These are phyloP conservation scores for Ilyonectria destructans DNA, from an alignment of 2,329 filamentous ascomycete species.

Conservation along the genomic window DNA sequence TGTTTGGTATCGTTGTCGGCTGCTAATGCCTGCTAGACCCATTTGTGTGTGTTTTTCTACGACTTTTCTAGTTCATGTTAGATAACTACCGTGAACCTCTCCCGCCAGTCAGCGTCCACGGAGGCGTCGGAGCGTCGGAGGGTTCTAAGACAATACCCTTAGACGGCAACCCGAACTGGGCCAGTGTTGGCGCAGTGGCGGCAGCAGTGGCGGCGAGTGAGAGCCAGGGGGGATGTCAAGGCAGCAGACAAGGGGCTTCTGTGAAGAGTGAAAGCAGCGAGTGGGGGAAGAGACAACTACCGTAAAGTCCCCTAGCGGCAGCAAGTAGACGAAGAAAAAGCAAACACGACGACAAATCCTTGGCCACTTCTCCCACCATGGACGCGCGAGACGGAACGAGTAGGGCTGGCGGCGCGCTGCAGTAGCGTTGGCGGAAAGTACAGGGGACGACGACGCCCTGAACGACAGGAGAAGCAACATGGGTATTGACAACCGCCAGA, in stretches of 20 bases:
- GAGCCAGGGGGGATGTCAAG: not conserved
- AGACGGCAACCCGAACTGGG: no score
- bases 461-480: slow-evolving; percentile 14
- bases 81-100: not conserved
- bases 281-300: slow-evolving; percentile 44
- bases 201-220: not conserved
- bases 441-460: slow-evolving; percentile 4
- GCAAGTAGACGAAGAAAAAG: slow-evolving; percentile 15
- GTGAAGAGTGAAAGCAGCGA: slow-evolving; percentile 10
- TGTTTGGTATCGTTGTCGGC: slow-evolving; percentile 13
- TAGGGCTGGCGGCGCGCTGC: slow-evolving; percentile 17
- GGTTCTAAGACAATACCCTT: no score
- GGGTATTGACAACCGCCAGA: slow-evolving; percentile 2
- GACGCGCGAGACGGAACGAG: slow-evolving; percentile 6
- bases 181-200: no score
- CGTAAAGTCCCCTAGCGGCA: slow-evolving; percentile 11
- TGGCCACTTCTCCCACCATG: not conserved
- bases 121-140: no score
- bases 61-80: not conserved
- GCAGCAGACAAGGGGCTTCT: not conserved
- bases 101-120: no score
- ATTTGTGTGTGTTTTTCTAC: not conserved
- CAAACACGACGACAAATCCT: not conserved
- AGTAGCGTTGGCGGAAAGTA: slow-evolving; percentile 24
- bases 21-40: slow-evolving; percentile 10